phyloP scores from a whole-genome alignment of 2,329 filamentous ascomycete species.

The Fusarium sp. region DNA sequence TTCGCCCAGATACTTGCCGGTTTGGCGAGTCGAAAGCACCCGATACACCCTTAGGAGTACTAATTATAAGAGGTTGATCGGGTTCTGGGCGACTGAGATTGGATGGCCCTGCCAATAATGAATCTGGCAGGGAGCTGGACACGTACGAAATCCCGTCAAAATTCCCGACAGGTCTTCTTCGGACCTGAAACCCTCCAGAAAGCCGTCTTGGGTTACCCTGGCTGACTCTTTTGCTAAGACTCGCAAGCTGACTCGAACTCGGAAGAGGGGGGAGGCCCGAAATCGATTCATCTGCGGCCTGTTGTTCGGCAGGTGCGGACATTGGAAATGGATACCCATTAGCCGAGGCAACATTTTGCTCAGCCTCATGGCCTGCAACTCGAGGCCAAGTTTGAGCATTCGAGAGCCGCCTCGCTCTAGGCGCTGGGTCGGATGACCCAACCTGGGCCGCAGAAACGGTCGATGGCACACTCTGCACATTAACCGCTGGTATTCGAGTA shows the following conservation, averaged over 20 bases:
- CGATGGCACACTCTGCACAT: conserved; percentile 44
- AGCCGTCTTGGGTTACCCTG: conserved; percentile 52
- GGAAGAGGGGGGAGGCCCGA: conserved; percentile 52
- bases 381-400: conserved; percentile 60
- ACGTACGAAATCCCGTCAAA: conserved; percentile 40
- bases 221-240: conserved; percentile 50
- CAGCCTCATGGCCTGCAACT: conserved; percentile 39
- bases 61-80: conserved; percentile 68
- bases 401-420: conserved; percentile 44
- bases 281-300: conserved; percentile 46
- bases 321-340: conserved; percentile 55
- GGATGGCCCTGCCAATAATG: conserved; percentile 24
- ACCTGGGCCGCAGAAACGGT: conserved; percentile 31
- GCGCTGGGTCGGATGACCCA: conserved; percentile 20
- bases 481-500: conserved; percentile 40
- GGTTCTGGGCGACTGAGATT: conserved; percentile 39
- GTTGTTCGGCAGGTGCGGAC: conserved; percentile 42
- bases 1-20: conserved; percentile 45
- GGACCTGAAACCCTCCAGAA: conserved; percentile 54
- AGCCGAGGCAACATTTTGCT: conserved; percentile 28
- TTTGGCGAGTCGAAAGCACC: conserved; percentile 61
- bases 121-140: conserved; percentile 31
- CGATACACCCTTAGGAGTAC: conserved; percentile 64
- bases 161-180: conserved; percentile 53
- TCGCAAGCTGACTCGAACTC: conserved; percentile 52